A percentile compares a stretch with the other conserved stretches of the same genome.
phyloP scores from a whole-genome alignment of 495 filamentous ascomycete genomes.

The Aspergillus baeticus region DNA sequence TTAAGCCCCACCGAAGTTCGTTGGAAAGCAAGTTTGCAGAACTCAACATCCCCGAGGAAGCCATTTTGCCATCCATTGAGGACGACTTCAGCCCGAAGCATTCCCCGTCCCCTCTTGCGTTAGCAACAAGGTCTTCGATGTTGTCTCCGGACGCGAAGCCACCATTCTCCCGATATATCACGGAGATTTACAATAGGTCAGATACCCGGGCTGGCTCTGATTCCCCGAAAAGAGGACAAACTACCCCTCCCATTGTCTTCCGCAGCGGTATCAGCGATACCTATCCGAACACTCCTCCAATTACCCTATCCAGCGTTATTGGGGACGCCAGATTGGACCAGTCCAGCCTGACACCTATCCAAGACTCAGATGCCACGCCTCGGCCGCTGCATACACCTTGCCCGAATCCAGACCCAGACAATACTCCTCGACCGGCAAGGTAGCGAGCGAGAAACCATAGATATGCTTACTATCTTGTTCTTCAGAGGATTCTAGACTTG shows the following conservation, averaged over 20 bases:
- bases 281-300: constrained; percentile 31
- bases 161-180: constrained; percentile 21
- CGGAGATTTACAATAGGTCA: constrained; percentile 25
- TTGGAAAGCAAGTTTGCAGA: constrained; percentile 36
- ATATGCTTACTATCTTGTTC: not conserved
- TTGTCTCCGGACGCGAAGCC: constrained; percentile 4
- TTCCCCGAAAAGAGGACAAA: constrained; percentile 27
- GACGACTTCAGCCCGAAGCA: constrained; percentile 27
- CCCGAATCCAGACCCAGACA: constrained; percentile 51
- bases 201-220: constrained; percentile 6
- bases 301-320: constrained; percentile 18
- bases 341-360: constrained; percentile 19
- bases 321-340: constrained; percentile 14
- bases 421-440: constrained; percentile 52
- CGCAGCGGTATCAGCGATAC: not conserved
- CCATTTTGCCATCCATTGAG: constrained; percentile 26
- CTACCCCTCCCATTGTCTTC: constrained; percentile 34
- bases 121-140: constrained; percentile 4
- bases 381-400: constrained; percentile 37
- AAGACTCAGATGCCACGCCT: constrained; percentile 41
- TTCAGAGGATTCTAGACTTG: not conserved
- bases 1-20: constrained; percentile 27
- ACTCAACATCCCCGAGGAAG: constrained; percentile 43
- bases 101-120: constrained; percentile 17
- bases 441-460: constrained; percentile 18